Evolutionary conservation across 2,329 filamentous ascomycete genomes (phyloP).

Genomic region (Paramyrothecium sp.): DNA sequence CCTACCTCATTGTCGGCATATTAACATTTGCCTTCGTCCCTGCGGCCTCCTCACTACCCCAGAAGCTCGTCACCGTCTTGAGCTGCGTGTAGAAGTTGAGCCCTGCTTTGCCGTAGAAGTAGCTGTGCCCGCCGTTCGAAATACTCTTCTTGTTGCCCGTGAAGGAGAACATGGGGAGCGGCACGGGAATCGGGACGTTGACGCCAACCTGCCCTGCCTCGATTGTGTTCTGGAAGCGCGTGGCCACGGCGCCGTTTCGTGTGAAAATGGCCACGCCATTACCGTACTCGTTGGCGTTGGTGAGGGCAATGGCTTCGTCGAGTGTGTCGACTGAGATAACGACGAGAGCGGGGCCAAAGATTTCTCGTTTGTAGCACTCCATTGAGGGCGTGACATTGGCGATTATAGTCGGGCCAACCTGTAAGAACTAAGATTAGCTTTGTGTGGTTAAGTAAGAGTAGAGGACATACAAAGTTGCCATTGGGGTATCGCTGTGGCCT

Average conservation of each 20-base stretch:
- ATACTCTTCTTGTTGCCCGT: conserved; percentile 58
- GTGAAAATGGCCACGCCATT: conserved; percentile 34
- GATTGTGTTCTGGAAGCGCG: conserved; percentile 27
- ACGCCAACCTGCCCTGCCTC: conserved; percentile 22
- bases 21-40: background rate
- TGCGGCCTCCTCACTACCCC: conserved; percentile 62
- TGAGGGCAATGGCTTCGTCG: conserved; percentile 30
- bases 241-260: conserved; percentile 24
- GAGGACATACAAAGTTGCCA: conserved; percentile 40
- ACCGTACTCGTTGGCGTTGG: conserved; percentile 29
- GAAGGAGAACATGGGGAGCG: conserved; percentile 23
- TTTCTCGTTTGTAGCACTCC: conserved; percentile 33
- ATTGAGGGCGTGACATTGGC: conserved; percentile 29
- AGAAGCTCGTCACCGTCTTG: conserved; percentile 71
- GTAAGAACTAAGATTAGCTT: no score
- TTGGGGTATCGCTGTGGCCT: conserved; percentile 16
- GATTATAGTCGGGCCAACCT: conserved; percentile 30
- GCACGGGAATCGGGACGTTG: conserved; percentile 22
- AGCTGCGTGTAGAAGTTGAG: conserved; percentile 70
- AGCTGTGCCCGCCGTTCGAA: conserved; percentile 66
- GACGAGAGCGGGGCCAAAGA: conserved; percentile 34
- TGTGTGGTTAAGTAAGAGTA: background rate
- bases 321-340: conserved; percentile 29
- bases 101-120: conserved; percentile 71
- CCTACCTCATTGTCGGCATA: background rate